Evolutionary conservation across 2,329 filamentous ascomycete species (phyloP).

Genomic region (Fusarium sp.): DNA sequence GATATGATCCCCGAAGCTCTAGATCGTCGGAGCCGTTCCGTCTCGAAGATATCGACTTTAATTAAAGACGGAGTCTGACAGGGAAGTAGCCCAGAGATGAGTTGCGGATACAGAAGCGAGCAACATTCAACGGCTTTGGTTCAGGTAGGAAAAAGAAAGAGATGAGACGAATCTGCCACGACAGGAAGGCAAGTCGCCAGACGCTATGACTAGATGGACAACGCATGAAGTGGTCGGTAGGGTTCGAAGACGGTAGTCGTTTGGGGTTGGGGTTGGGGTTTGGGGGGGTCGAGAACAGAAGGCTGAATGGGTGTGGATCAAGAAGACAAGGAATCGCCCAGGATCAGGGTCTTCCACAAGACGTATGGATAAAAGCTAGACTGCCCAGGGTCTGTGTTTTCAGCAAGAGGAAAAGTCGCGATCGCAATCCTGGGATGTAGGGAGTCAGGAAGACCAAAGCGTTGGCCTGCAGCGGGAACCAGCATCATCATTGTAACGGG

Average conservation of each 20-base stretch:
- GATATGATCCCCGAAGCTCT: constrained; percentile 27
- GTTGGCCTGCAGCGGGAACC: constrained; percentile 40
- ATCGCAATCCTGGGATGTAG: constrained; percentile 17
- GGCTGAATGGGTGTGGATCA: constrained; percentile 44
- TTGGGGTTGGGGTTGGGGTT: constrained; percentile 43
- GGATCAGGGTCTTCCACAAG: constrained; percentile 33
- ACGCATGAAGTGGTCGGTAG: constrained; percentile 43
- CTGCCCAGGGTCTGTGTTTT: constrained; percentile 13
- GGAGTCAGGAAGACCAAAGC: constrained; percentile 23
- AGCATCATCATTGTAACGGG: constrained; percentile 40
- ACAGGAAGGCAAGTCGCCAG: constrained; percentile 36
- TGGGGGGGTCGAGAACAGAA: constrained; percentile 36
- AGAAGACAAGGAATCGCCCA: constrained; percentile 28
- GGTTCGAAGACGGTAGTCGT: constrained; percentile 47
- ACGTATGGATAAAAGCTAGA: constrained; percentile 17
- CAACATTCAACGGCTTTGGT: constrained; percentile 27
- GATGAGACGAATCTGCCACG: constrained; percentile 47
- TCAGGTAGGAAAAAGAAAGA: constrained; percentile 37
- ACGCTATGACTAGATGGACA: constrained; percentile 43
- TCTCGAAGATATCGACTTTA: constrained; percentile 22
- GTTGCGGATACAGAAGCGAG: constrained; percentile 24
- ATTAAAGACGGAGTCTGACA: constrained; percentile 20
- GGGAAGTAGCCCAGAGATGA: constrained; percentile 24
- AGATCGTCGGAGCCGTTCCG: constrained; percentile 31
- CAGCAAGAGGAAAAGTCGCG: constrained; percentile 16